Evolutionary conservation across 495 filamentous ascomycete genomes (phyloP), one percentile per base, ranked within the genome.

Genomic region (Xylaria flabelliformis): DNA sequence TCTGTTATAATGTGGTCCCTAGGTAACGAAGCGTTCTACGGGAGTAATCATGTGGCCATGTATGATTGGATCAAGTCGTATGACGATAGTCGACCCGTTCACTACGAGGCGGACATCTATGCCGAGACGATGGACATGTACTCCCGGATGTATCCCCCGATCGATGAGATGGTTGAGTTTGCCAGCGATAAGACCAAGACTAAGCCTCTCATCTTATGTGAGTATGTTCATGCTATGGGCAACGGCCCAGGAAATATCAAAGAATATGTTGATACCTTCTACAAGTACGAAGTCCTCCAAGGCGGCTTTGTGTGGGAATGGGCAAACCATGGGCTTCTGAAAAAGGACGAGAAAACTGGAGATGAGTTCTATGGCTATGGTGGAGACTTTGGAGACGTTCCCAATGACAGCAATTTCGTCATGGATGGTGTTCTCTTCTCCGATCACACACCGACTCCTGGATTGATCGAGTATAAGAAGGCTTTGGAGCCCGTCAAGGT

Each of bases 271-370:
- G 82, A 90, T 21, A 82, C 83, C 1, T 93, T 92, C 74, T 84
- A 84, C 17, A 78, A 84, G 41, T 75, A 91, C 69, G 84, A 83
- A 0, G 83, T 85, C 12, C 82, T 93, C 7, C 90, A 92, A 74
- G 91, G 91, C 1, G 91, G 91, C 8, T 92, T 90, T 67, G 86
- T 92, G 36, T 93, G 91, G 90, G 90, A 92, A 76, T 93, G 91
- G 91, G 87, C 89, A 1, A 93, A 92, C 74, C 90, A 92, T 68
- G 91, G 91, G 0, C 80, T 93, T 1, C 79, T 84, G 72, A 85
- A 83, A 41, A 85, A 86, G 70, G 79, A 84, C 64, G 79, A 83
- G 12, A 74, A 86, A 51, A 79, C 82, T 29, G 86, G 83, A 19
- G 84, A 83, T 42, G 78, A 83, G 26, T 91, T 86, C 71, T 92